Evolutionary conservation across 805 yeast genomes (phyloP), one percentile per base, ranked within the genome.

Genomic region (Saturnispora gosingensis): DNA sequence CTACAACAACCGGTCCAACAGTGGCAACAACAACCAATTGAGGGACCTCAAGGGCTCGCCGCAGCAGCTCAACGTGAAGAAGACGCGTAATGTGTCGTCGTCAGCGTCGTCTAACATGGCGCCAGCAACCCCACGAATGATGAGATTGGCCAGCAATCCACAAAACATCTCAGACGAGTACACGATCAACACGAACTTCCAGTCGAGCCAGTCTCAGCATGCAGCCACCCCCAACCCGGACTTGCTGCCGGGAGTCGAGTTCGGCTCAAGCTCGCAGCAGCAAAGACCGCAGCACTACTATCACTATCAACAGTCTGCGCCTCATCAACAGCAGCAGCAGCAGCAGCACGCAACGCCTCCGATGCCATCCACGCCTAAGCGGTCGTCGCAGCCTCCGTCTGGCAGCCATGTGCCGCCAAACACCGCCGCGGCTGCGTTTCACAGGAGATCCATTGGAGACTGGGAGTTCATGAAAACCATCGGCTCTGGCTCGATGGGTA

Each of bases 401-500:
- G 40, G 15, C 39, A 27, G 45, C 35, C 18, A 52, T 42, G n/a
- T 48, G 28, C 18, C 54, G 49, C n/a, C 53, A 51, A 30, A 58
- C 34, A 13, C 34, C 13, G 34, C 34, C 34, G 34, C 58, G 24
- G 73, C 72, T 56, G 81, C 77, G 58, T 85, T 86, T 59, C 91
- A 89, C 65, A 80, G 98, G 57, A 85, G 84, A 53, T 77, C 96
- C 4, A 84, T 91, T 50, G 99, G 98, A 13, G 97, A 93, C 58
- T 91, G 99, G 99, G 95, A 88, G 59, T 90, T 91, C 60, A 76
- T 87, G 53, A 88, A 88, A 67, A 89, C 97, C 2, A 86, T 93
- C 45, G 99, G 99, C 43, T 96, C 98, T 2, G 99, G 99, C 3
- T 88, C 97, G 0, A 93, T 93, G 99, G 99, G 99, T 53, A 95